phyloP scores from a whole-genome alignment of 1,139 yeast species.

The Nakaseomyces nivariensis region DNA sequence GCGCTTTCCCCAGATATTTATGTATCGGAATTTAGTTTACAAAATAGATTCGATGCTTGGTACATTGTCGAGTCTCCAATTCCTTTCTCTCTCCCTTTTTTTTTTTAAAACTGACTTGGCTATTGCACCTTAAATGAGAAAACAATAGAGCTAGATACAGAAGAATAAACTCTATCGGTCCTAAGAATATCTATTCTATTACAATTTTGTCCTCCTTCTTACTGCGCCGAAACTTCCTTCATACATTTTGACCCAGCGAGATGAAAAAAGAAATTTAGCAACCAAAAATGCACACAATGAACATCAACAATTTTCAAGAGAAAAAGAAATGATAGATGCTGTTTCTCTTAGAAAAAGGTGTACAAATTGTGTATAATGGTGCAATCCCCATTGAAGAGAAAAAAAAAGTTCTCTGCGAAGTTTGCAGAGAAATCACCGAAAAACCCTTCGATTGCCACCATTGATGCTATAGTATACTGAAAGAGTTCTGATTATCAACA shows the following conservation, averaged over 20 bases:
- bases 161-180: not conserved
- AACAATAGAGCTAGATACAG: too few relatives aligned
- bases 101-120: too few relatives aligned
- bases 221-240: not conserved
- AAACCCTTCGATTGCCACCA: not conserved
- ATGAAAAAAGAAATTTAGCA: too few relatives aligned
- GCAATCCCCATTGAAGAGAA: not conserved
- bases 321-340: not conserved
- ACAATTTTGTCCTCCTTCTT: not conserved
- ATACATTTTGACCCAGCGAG: not conserved
- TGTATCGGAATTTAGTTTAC: too few relatives aligned
- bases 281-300: not conserved
- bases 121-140: not conserved
- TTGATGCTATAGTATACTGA: not conserved
- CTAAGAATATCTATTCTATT: not conserved
- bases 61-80: not conserved
- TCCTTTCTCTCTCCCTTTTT: not conserved
- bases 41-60: too few relatives aligned
- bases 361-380: not conserved
- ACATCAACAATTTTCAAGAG: not conserved
- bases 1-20: too few relatives aligned
- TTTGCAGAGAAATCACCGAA: not conserved
- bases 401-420: not conserved
- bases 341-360: not conserved
- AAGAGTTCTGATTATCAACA: not conserved